A percentile compares a stretch with the other conserved stretches of the same genome.
Evolutionary conservation across 2,329 filamentous ascomycete genomes (phyloP).

Genomic region (Elsinoe australis): DNA sequence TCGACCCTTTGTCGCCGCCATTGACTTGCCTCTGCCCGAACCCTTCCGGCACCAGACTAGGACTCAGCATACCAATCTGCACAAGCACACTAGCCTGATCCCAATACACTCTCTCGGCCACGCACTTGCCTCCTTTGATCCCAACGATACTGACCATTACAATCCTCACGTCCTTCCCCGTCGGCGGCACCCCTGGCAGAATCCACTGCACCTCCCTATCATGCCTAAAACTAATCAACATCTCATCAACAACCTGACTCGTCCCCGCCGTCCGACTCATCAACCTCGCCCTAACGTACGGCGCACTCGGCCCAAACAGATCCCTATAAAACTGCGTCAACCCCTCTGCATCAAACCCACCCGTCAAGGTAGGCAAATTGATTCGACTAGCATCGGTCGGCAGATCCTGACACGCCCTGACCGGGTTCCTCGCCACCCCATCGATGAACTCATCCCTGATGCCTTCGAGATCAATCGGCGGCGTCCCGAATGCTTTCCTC

Average conservation of each 20-base stretch:
- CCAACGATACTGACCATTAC: constrained; percentile 51
- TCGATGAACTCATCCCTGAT: constrained; percentile 34
- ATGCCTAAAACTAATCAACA: constrained; percentile 51
- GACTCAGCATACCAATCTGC: constrained; percentile 51
- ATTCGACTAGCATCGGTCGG: constrained; percentile 20
- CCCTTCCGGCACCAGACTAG: constrained; percentile 45
- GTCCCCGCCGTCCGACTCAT: constrained; percentile 51
- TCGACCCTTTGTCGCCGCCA: constrained; percentile 31
- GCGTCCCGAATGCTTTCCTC: constrained; percentile 50
- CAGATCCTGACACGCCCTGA: not conserved
- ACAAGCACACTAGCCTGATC: constrained; percentile 55
- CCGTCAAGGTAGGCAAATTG: constrained; percentile 41
- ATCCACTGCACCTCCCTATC: constrained; percentile 52
- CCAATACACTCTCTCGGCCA: constrained; percentile 54
- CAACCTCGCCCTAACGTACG: constrained; percentile 46
- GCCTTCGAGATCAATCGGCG: constrained; percentile 39
- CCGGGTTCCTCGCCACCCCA: constrained; percentile 5
- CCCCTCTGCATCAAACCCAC: constrained; percentile 38
- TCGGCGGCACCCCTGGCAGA: constrained; percentile 50
- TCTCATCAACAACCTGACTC: constrained; percentile 55
- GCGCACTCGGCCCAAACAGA: constrained; percentile 48
- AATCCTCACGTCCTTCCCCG: constrained; percentile 48
- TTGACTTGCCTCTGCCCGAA: constrained; percentile 30
- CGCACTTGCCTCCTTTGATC: constrained; percentile 46
- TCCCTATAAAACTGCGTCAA: constrained; percentile 48